Evolutionary conservation across 2,329 filamentous ascomycete genomes (phyloP).

Genomic region (Penicillium sp.): DNA sequence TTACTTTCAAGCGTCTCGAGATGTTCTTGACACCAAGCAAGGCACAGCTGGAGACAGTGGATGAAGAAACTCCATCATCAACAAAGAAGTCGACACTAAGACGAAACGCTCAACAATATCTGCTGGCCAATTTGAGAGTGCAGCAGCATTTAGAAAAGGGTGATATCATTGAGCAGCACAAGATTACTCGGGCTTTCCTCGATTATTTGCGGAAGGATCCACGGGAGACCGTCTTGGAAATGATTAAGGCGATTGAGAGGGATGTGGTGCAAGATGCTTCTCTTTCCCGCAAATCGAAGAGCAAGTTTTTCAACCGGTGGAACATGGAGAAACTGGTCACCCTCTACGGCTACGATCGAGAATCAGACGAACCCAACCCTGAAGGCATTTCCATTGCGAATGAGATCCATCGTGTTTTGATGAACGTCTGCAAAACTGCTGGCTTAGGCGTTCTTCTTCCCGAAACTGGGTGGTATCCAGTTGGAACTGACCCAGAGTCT

Average conservation of each 20-base stretch:
- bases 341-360: constrained; percentile 61
- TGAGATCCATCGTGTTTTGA: constrained; percentile 72
- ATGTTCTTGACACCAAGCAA: constrained; percentile 75
- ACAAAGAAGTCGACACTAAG: constrained; percentile 72
- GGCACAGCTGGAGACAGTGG: constrained; percentile 50
- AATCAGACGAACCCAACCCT: constrained; percentile 46
- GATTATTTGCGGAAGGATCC: constrained; percentile 77
- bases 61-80: constrained; percentile 56
- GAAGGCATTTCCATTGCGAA: constrained; percentile 61
- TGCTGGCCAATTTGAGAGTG: constrained; percentile 76
- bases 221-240: constrained; percentile 70
- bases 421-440: constrained; percentile 71
- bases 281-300: constrained; percentile 72
- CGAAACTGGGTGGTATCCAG: constrained; percentile 82
- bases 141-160: constrained; percentile 74
- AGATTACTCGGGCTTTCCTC: constrained; percentile 69
- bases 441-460: constrained; percentile 73
- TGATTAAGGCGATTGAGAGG: constrained; percentile 68
- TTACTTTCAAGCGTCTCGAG: constrained; percentile 76
- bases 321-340: constrained; percentile 71
- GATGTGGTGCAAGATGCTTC: constrained; percentile 74
- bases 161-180: constrained; percentile 75
- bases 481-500: constrained; percentile 62
- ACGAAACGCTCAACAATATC: constrained; percentile 77
- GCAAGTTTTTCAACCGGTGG: constrained; percentile 71